A percentile compares a stretch with the other conserved stretches of the same genome.
phyloP scores from a whole-genome alignment of 1,284 basidiomycete genomes.

The Moniliophthora roreri region DNA sequence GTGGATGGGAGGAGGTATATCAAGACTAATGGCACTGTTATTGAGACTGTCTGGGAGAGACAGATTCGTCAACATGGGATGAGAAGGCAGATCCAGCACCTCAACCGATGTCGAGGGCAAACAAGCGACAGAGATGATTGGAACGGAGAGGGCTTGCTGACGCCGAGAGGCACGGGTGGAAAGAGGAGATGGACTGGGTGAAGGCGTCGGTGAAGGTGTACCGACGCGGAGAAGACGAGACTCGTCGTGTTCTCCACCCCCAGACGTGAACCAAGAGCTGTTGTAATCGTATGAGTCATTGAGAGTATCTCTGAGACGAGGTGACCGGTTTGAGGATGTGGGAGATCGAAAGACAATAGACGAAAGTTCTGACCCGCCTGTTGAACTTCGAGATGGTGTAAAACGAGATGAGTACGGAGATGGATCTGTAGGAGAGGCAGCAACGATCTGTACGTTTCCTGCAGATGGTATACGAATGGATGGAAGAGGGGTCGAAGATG shows the following conservation, averaged over 20 bases:
- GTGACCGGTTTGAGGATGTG: conserved; percentile 23
- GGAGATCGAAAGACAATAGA: conserved; percentile 33
- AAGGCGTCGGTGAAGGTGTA: conserved; percentile 9
- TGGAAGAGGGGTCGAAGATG: too few relatives aligned
- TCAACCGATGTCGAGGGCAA: conserved; percentile 3
- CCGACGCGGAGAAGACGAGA: conserved; percentile 13
- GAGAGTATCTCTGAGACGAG: not conserved
- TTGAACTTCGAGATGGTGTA: conserved; percentile 5
- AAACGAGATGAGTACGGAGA: conserved; percentile 5
- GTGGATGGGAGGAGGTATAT: not conserved
- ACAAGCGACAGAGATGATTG: conserved; percentile 8
- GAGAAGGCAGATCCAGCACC: conserved; percentile 4
- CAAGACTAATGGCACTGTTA: conserved; percentile 2
- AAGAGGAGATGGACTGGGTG: conserved; percentile 11
- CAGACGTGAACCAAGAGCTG: conserved; percentile 21
- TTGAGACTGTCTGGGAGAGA: conserved; percentile 12
- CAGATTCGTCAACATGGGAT: conserved; percentile 10
- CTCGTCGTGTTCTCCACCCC: conserved; percentile 11
- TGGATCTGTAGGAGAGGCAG: not conserved
- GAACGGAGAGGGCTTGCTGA: conserved; percentile 4
- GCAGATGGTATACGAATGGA: too few relatives aligned
- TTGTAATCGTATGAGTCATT: conserved; percentile 22
- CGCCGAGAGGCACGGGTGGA: not conserved
- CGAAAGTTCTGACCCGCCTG: conserved; percentile 12
- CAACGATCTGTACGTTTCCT: not conserved